A percentile compares a stretch with the other conserved stretches of the same genome.
Evolutionary conservation across 1,284 basidiomycete genomes (phyloP).

Genomic region (Sanguinoderma infundibulare): DNA sequence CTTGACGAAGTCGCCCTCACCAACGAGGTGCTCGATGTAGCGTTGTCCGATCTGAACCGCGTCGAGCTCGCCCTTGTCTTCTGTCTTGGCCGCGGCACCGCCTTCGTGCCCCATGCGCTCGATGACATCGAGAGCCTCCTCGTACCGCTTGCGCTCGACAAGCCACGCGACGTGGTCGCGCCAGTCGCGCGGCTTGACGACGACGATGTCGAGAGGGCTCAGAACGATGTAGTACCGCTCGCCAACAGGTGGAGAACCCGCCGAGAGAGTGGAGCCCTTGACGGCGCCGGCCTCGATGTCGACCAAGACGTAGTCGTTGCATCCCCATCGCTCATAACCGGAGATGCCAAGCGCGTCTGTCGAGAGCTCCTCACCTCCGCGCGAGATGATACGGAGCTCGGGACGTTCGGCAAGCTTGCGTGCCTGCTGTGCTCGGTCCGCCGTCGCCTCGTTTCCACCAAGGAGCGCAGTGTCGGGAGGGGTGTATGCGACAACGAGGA

Average conservation of each 20-base stretch:
- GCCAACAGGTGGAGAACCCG: conserved; percentile 33
- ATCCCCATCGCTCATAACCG: conserved; percentile 84
- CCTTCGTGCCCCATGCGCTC: conserved; percentile 56
- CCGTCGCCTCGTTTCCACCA: conserved; percentile 66
- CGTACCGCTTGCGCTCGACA: conserved; percentile 84
- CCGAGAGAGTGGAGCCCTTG: conserved; percentile 20
- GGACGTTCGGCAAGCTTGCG: conserved; percentile 87
- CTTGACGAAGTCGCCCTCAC: conserved; percentile 74
- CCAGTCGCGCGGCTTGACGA: conserved; percentile 86
- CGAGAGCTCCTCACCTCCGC: conserved; percentile 87
- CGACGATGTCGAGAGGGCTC: conserved; percentile 85
- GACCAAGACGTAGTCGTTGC: conserved; percentile 89
- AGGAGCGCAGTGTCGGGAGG: conserved; percentile 67
- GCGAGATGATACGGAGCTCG: conserved; percentile 91
- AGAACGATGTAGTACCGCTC: conserved; percentile 75
- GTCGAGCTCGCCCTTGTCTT: conserved; percentile 53
- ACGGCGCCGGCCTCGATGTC: conserved; percentile 37
- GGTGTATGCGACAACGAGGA: conserved; percentile 86
- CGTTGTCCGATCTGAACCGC: conserved; percentile 81
- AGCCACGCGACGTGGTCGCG: conserved; percentile 95
- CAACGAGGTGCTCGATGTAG: conserved; percentile 82
- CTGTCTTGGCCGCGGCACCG: conserved; percentile 29
- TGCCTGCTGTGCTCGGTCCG: conserved; percentile 73
- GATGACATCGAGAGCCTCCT: conserved; percentile 88
- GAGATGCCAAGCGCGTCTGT: conserved; percentile 85